Evolutionary conservation across 345 rosid species (phyloP), one percentile per base, ranked within the genome.

Genomic region (Moringa oleifera): DNA sequence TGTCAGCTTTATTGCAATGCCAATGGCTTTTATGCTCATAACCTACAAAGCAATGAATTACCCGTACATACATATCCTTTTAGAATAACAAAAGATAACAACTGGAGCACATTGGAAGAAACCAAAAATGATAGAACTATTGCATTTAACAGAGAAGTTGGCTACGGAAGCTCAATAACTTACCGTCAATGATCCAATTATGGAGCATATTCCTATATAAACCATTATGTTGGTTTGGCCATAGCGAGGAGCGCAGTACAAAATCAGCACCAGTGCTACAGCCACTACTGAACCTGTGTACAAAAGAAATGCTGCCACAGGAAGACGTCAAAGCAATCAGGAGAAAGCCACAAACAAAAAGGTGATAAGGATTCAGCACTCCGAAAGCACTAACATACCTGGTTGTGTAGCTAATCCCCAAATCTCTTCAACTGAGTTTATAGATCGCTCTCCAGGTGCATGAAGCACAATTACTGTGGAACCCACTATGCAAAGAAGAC

Each of bases 1-100:
- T 50, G 91, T 83, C 60, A 88, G 78, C 63, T 88, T 74, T 76
- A 88, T 85, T 17, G 91, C 96, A 70, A 88, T 88, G 36, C 96
- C 96, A 20, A 88, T 76, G 53, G 96, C 96, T 72, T 88, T 88
- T 60, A 88, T 70, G 62, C 95, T 88, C 91, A 88, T 85, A 45
- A 88, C 95, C 95, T 88, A 78, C 58, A 59, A 67, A 62, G 60
- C 31, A 52, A 55, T 15, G 28, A 25, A 33, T 59, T 20, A 52
- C 25, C 45, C 51, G 10, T 24, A 25, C 45, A 24, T 36, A 24
- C 12, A 16, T 24, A 63, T 41, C 12, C 47, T 47, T 46, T 41
- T n/a, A 45, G 23, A 12, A 41, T 41, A 15, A 41, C 33, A 28
- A 2, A 28, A 2, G 5, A 28, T 28, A 28, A 28, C 8, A 2